Evolutionary conservation across 495 filamentous ascomycete genomes (phyloP).

Genomic region (Aspergillus sclerotioniger): DNA sequence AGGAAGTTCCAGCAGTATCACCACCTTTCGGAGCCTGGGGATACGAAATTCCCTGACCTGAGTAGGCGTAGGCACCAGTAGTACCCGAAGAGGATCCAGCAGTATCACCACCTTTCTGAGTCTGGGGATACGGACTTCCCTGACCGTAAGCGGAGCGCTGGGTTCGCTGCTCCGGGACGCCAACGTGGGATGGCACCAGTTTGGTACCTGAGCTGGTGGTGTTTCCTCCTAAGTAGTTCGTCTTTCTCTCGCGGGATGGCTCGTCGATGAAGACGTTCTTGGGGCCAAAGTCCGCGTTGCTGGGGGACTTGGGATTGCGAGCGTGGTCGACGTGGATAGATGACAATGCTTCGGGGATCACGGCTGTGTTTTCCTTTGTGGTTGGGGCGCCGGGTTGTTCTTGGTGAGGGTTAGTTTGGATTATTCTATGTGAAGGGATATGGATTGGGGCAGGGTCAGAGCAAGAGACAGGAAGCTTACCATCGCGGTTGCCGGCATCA

Average conservation of each 20-base stretch:
- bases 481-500: constrained; percentile 35
- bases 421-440: no score
- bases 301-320: constrained; percentile 5
- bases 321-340: constrained; percentile 11
- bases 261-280: constrained; percentile 2
- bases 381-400: constrained; percentile 35
- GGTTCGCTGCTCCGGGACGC: neutral
- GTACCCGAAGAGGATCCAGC: no score
- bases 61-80: no score
- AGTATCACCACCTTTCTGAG: no score
- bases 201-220: neutral
- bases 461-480: constrained; percentile 1
- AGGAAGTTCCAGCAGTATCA: no score
- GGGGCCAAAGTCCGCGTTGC: constrained; percentile 4
- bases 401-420: constrained; percentile 13
- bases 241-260: neutral
- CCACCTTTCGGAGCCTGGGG: no score
- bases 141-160: neutral
- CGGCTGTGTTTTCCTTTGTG: constrained; percentile 25
- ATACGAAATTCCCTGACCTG: no score
- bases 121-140: neutral
- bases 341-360: constrained; percentile 14
- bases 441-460: no score
- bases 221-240: neutral
- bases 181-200: no score